Base-by-base conservation (phyloP, 306 rosid species). In the Cicer pinnatifidum region DNA sequence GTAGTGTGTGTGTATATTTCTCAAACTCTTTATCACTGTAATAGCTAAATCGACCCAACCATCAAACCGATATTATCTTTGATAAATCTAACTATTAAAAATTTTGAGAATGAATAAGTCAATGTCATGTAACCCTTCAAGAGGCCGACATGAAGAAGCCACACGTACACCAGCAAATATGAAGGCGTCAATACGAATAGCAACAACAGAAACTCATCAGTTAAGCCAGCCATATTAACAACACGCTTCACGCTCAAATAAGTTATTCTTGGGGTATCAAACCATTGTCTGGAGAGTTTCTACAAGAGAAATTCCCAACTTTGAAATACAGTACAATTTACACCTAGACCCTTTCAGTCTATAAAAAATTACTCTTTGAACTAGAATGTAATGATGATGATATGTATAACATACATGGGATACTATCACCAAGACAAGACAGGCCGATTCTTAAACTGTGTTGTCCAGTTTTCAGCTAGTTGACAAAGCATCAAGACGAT, bases 401-500 rank as follows among this genome's bases (percentile, higher is more conserved):
- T 23, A 47, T 12, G 44, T 59, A 51, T 67, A 71, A 54, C 57
- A 20, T 11, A 54, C 15, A 71, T 52, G 65, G 54, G 69, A 78
- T 48, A 44, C 44, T 13, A 50, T 54, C 65, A 54, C 38, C 54
- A 56, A 19, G 41, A 69, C 57, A 38, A 3, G 7, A 33, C 66
- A 67, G 76, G 54, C 53, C 23, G 56, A 62, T 37, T 81, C 77
- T 70, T 44, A 52, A 67, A 52, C 64, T n/a, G 2, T 23, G 60
- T 20, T 51, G 7, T 46, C 43, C 51, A 19, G 28, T 20, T 63
- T 46, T 64, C 38, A 5, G 15, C 13, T 10, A 8, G 50, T 28
- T 16, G 41, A 45, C 37, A 62, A 53, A 23, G 61, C 38, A 38
- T 19, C 57, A 7, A 67, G 39, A 60, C 66, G 46, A 4, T 50